Base-by-base conservation (phyloP, 73 alveolate genomes). In the Uronychia binucleata region DNA sequence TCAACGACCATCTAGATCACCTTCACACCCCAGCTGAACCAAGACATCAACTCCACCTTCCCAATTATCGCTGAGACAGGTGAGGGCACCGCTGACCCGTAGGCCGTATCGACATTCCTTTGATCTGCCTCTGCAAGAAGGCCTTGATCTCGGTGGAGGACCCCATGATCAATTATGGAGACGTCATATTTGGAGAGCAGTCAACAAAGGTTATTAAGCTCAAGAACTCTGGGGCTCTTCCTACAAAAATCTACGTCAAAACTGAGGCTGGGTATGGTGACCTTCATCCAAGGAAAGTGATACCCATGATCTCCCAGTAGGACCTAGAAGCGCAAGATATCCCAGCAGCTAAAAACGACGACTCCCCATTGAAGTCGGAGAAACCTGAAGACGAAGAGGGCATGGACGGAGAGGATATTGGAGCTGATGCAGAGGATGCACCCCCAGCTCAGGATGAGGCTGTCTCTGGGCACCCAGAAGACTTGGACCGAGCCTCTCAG, bases 21-120 rank as follows among this genome's bases (percentile, higher is more conserved):
- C 31, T 98, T 98, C 84, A 96, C 98, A 34, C 99, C 99, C 1
- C 83, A 97, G 90, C 93, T 97, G 28, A 98, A 98, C 84, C 92
- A 94, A 88, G 99, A 96, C 91, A 97, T 97, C 33, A 90, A 93
- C 59, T 92, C 96, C 28, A 86, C 90, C n/a, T 90, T 98, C 59
- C 98, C 98, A 76, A 86, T 97, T 46, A 84, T 95, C 82, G 90
- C 98, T 34, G 99, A 98, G 90, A 98, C 99, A 8, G 99, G 99
- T n/a, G n/a, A n/a, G n/a, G n/a, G n/a, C n/a, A n/a, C n/a, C n/a
- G n/a, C n/a, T n/a, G n/a, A n/a, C n/a, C n/a, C n/a, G n/a, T n/a
- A 11, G 99, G 99, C 19, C 90, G 87, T 59, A 91, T 96, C 77
- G 92, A 92, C 35, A 94, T 97, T n/a, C 99, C 98, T 0, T 80